Evolutionary conservation across 1,139 yeast species (phyloP).

Genomic region (Yamadazyma dushanensis): DNA sequence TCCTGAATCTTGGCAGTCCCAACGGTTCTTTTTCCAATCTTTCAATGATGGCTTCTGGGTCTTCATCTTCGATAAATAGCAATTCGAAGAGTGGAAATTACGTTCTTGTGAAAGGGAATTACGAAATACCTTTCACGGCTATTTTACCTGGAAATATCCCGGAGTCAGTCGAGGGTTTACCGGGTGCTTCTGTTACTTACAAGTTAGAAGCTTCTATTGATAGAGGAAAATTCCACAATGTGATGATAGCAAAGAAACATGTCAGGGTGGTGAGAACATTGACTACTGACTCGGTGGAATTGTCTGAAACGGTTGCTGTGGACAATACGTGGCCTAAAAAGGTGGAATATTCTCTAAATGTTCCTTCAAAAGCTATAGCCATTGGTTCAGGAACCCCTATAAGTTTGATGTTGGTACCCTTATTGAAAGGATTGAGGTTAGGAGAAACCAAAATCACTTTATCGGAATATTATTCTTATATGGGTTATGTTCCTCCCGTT

Average conservation of each 20-base stretch:
- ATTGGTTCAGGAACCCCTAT: slow-evolving; percentile 80
- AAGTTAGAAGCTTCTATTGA: slow-evolving; percentile 79
- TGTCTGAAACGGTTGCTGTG: slow-evolving; percentile 89
- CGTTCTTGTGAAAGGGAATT: slow-evolving; percentile 69
- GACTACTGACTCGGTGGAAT: slow-evolving; percentile 83
- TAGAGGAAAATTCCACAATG: slow-evolving; percentile 72
- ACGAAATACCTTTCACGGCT: slow-evolving; percentile 87
- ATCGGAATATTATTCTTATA: slow-evolving; percentile 65
- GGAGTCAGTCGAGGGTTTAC: slow-evolving; percentile 89
- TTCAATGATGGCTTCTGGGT: slow-evolving; percentile 6
- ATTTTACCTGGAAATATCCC: slow-evolving; percentile 82
- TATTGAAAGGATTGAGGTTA: slow-evolving; percentile 74
- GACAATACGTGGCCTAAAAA: slow-evolving; percentile 96
- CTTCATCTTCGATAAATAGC: slow-evolving; percentile 1
- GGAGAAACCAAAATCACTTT: slow-evolving; percentile 70
- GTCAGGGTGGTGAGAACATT: slow-evolving; percentile 84
- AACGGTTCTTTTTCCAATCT: slow-evolving; percentile 14
- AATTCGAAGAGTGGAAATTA: slow-evolving; percentile 14
- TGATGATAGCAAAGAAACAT: slow-evolving; percentile 67
- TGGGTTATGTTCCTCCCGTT: slow-evolving; percentile 56
- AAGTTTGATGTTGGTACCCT: slow-evolving; percentile 71
- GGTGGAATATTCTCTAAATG: slow-evolving; percentile 84
- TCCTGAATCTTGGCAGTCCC: slow-evolving; percentile 19
- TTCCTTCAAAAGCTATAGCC: slow-evolving; percentile 88
- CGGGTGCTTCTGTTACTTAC: slow-evolving; percentile 80